These are phyloP conservation scores for Notholithocarpus densiflorus DNA, from an alignment of 306 rosid genomes.

Conservation along the genomic window DNA sequence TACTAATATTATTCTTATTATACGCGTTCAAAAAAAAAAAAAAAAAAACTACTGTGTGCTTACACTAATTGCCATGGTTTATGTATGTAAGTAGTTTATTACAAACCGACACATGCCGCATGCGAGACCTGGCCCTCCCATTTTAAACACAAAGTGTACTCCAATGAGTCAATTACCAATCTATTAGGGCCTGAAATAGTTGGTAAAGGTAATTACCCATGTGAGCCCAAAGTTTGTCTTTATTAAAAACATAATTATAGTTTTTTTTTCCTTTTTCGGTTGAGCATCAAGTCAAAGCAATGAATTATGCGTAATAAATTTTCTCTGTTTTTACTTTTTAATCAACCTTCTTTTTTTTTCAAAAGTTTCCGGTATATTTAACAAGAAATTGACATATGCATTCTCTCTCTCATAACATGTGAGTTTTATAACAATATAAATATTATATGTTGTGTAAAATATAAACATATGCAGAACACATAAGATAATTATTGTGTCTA, in stretches of 20 bases:
- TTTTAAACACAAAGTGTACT: no score
- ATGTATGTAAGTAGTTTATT: neutral
- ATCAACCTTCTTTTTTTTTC: slow-evolving; percentile 7
- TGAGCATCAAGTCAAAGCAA: slow-evolving; percentile 39
- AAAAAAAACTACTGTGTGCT: neutral
- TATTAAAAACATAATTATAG: slow-evolving; percentile 21
- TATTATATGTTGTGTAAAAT: no score
- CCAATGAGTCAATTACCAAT: no score
- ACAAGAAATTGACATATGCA: neutral
- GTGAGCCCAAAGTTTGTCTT: slow-evolving; percentile 17
- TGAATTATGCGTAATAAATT: slow-evolving; percentile 26
- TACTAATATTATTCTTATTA: no score
- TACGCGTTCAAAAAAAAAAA: neutral
- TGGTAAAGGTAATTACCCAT: slow-evolving; percentile 1
- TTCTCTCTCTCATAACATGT: no score
- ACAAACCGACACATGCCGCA: neutral
- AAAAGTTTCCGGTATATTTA: neutral
- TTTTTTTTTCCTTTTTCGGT: neutral
- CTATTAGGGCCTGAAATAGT: no score
- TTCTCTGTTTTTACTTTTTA: slow-evolving; percentile 17
- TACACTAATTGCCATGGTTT: no score
- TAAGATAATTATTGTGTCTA: no score
- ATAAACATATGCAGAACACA: no score
- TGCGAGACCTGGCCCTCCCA: neutral
- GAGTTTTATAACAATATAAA: no score